A percentile compares a stretch with the other conserved stretches of the same genome.
Conservation (phyloP, 441 rosid species). For the Omphalea diandra region DNA sequence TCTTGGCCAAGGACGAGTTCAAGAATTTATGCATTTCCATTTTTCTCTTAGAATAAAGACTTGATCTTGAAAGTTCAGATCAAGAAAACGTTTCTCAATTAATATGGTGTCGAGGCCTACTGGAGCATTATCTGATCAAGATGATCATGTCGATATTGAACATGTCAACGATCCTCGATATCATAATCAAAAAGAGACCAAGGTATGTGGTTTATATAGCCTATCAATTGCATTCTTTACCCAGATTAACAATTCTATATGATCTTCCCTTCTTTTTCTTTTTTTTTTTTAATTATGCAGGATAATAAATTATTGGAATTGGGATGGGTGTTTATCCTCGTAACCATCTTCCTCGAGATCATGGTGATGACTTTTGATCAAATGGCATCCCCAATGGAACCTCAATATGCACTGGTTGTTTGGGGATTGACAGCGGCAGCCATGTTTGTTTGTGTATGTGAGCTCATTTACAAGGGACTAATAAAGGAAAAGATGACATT, state of each 20-base stretch:
- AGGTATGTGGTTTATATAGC: background rate
- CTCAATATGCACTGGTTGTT: background rate
- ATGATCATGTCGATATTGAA: background rate
- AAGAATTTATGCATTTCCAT: no score
- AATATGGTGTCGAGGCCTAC: background rate
- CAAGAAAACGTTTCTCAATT: no score
- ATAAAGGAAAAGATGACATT: slow-evolving; percentile 14
- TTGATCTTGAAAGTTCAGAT: no score
- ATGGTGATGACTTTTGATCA: slow-evolving; percentile 7
- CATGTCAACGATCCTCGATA: background rate
- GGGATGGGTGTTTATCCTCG: background rate
- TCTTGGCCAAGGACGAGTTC: no score
- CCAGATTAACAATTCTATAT: no score
- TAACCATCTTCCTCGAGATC: slow-evolving; percentile 2
- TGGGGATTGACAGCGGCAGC: slow-evolving; percentile 7
- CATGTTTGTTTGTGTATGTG: slow-evolving; percentile 9
- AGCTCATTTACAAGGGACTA: slow-evolving; percentile 13
- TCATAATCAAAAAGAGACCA: background rate
- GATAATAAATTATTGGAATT: background rate
- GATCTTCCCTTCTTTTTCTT: no score
- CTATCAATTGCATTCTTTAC: background rate
- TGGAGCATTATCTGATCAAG: background rate
- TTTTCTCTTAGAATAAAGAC: no score
- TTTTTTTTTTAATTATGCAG: no score
- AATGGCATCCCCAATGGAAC: background rate